Base-by-base conservation (phyloP, 805 yeast species). In the Ogataea trehalophila region DNA sequence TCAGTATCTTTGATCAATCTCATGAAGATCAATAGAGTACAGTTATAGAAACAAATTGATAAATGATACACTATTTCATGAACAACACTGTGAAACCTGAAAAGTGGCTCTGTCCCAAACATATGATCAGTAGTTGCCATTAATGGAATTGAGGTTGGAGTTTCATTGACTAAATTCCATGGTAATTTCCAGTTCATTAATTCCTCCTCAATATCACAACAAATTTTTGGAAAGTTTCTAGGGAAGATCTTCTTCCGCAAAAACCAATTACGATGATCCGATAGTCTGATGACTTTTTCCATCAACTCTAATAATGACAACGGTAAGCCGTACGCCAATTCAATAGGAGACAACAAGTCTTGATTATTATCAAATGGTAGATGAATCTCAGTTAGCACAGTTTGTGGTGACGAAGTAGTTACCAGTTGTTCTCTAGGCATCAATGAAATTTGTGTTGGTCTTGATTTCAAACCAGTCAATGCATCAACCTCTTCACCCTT, bases 261-360 rank as follows among this genome's bases (percentile, higher is more conserved):
- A 55, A 79, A 79, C 50, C 74, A 72, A 48, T 75, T 71, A 54
- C 76, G 73, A 54, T 78, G 81, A 56, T 79, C 79, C 2, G 83
- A 67, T 39, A 79, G 61, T 23, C 68, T 70, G 6, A 77, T 68
- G 2, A 71, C 65, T 49, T 73, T 73, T 50, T 73, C 71, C 58
- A 78, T 71, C 6, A 79, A 54, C n/a, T 62, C 67, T n/a, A 77
- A 44, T 35, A 79, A 61, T 4, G 76, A 66, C 37, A 61, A 53
- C 2, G 83, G 83, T 5, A 77, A 56, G 0, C 83, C 84, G 52
- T 64, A 73, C 61, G 71, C 67, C 15, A 75, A 54, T 52, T 75
- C 75, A 1, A 73, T 53, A 4, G 55, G 48, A 2, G 63, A 59
- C 11, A 59, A 46, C 16, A 44, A 33, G 1, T 43, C 29, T 9